These are phyloP conservation scores for Chaetomium sp. DNA, from an alignment of 2,329 filamentous ascomycete genomes.

Conservation along the genomic window DNA sequence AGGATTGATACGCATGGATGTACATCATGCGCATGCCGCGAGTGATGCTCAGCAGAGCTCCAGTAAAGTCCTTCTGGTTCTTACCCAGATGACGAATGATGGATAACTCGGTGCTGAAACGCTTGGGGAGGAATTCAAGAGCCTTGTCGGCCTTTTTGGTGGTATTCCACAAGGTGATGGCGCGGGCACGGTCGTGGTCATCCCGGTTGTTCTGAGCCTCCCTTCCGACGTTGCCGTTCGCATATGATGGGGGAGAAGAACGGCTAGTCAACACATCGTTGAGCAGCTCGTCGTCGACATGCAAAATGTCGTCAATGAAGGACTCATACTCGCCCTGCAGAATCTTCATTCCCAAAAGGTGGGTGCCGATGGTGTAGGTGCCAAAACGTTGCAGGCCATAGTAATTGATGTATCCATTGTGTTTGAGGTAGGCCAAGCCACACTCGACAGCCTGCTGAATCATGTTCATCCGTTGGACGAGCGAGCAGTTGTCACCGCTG, in stretches of 20 bases:
- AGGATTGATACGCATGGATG: slow-evolving; percentile 90
- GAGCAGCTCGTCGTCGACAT: slow-evolving; percentile 61
- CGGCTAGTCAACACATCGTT: slow-evolving; percentile 42
- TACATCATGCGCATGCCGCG: slow-evolving; percentile 87
- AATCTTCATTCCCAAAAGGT: slow-evolving; percentile 77
- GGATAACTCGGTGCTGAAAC: slow-evolving; percentile 72
- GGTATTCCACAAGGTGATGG: slow-evolving; percentile 66
- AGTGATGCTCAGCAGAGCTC: slow-evolving; percentile 73
- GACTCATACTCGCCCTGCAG: slow-evolving; percentile 74
- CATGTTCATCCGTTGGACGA: slow-evolving; percentile 41
- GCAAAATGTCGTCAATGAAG: slow-evolving; percentile 70
- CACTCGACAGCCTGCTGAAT: slow-evolving; percentile 45
- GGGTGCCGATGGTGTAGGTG: slow-evolving; percentile 77
- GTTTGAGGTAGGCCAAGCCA: slow-evolving; percentile 60
- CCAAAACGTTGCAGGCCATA: slow-evolving; percentile 97
- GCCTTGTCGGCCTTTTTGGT: slow-evolving; percentile 54
- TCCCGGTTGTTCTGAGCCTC: slow-evolving; percentile 55
- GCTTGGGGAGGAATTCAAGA: slow-evolving; percentile 63
- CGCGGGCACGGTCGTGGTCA: slow-evolving; percentile 70
- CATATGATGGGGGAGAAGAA: slow-evolving; percentile 10
- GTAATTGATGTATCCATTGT: slow-evolving; percentile 91
- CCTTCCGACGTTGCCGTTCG: not conserved
- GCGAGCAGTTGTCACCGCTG: slow-evolving; percentile 34
- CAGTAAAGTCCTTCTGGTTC: slow-evolving; percentile 61
- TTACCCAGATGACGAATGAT: slow-evolving; percentile 70